Base-by-base conservation (phyloP, 371 early-diverging fungal species). In the Mucor piriformis region DNA sequence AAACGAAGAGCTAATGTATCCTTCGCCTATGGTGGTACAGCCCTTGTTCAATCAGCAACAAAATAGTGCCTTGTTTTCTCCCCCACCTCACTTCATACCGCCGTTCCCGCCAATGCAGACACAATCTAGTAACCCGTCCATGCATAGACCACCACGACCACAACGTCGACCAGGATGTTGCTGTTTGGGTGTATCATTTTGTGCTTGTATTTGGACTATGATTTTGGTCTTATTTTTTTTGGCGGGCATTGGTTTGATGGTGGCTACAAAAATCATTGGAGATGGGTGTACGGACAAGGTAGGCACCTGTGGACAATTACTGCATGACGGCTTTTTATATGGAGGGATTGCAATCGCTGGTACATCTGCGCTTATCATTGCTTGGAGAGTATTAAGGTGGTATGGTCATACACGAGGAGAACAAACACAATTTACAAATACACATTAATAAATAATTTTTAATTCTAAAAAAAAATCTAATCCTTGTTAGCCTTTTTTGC, bases 341-440 rank as follows among this genome's bases (percentile, higher is more conserved):
- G 71, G 71, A 18, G 74, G 74, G 13, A 67, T 74, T 48, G 71
- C 33, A 8, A 35, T 74, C 24, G 63, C 70, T n/a, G 61, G 54
- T 4, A 25, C 67, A 24, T 50, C 63, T 6, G 61, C 53, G 7
- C 24, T 67, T 10, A 38, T 50, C 35, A 16, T 70, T 10, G 10
- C 65, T 6, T 74, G 74, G 74, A 25, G 66, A 52, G 10, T 67
- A 6, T 1, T 74, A 7, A 50, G 50, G 4, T 66, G 70, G 54
- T n/a, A 33, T 42, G n/a, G 34, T 42, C n/a, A 1, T 13, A 42
- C 25, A 29, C 25, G 29, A 43, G 27, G 23, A 55, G 29, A 34
- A 32, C 21, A 46, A 24, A 46, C 35, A 27, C 27, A 27, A 20
- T 13, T 18, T 13, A 16, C 11, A 50, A 29, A 29, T 29, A 29